Evolutionary conservation across 169 alveolate species (phyloP), one percentile per base, ranked within the genome.

Genomic region (Plasmodium coatneyi): DNA sequence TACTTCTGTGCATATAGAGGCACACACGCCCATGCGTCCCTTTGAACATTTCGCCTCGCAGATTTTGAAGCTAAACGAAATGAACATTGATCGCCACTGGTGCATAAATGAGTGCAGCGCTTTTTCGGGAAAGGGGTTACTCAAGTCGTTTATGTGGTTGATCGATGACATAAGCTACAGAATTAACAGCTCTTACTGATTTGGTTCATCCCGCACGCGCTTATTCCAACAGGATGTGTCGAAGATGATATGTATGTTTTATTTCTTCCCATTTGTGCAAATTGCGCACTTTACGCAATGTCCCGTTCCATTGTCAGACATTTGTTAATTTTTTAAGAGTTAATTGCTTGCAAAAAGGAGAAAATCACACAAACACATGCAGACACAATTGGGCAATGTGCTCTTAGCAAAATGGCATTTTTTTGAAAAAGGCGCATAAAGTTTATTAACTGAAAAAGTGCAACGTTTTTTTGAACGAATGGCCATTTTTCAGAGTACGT

Each of bases 91-190:
- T 32, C 97, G 99, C 82, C 99, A 98, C 93, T 99, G 99, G 99
- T 97, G 97, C 66, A 97, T 98, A 52, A 95, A 96, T 71, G 97
- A 99, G 28, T 98, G 99, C 91, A 96, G 98, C 72, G 99, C 99
- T 16, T 92, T 97, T 66, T 97, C 98, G 54, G 99, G 99, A 32
- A 97, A 98, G 32, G 99, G 99, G 16, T 96, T 99, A 72, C 83
- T 97, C 49, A 98, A 98, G 82, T 99, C 99, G 52, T 96, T 99
- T 49, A 97, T 97, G 84, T 99, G 99, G 99, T 95, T 98, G 43
- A 99, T 98, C 16, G 96, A 96, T 41, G 99, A 98, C 95, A 97
- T 98, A 80, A 97, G 99, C 7, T 95, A 98, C 28, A 97, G 99
- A 71, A 97, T 98, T 41, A 97, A 98, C 82, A 92, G 60, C 19